phyloP scores from a whole-genome alignment of 2,329 filamentous ascomycete genomes.

The Zalaria sp. region DNA sequence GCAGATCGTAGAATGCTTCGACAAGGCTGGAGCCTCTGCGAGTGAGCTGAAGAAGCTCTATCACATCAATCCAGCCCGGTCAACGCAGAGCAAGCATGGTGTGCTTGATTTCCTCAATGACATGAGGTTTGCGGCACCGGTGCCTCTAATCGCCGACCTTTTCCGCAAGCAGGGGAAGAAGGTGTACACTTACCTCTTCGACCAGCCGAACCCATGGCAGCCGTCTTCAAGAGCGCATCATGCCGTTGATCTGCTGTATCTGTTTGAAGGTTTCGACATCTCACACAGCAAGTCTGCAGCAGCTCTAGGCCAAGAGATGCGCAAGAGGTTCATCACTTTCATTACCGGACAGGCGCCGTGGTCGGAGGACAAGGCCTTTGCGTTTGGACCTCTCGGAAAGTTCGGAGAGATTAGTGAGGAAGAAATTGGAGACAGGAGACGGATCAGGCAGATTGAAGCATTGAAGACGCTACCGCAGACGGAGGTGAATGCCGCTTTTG shows the following conservation, averaged over 20 bases:
- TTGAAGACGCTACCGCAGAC: constrained; percentile 16
- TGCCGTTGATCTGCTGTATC: constrained; percentile 31
- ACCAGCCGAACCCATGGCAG: constrained; percentile 35
- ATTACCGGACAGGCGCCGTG: constrained; percentile 23
- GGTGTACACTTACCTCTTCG: constrained; percentile 27
- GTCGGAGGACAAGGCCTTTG: constrained; percentile 17
- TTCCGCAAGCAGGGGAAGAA: constrained; percentile 10
- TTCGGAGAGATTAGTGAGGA: constrained; percentile 17
- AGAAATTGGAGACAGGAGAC: constrained; percentile 20
- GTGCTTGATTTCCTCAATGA: constrained; percentile 26
- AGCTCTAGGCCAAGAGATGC: constrained; percentile 21
- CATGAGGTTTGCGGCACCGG: constrained; percentile 16
- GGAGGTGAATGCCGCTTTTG: constrained; percentile 18
- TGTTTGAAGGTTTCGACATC: constrained; percentile 28
- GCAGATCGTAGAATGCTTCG: constrained; percentile 22
- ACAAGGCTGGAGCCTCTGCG: constrained; percentile 16
- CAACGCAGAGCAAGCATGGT: constrained; percentile 25
- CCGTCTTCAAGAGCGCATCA: constrained; percentile 31
- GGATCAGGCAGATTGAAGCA: constrained; percentile 16
- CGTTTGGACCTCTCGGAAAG: constrained; percentile 26
- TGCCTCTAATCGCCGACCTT: constrained; percentile 6
- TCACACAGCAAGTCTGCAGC: constrained; percentile 20
- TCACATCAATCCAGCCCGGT: constrained; percentile 24
- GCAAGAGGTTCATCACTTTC: constrained; percentile 27
- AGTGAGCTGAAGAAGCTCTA: constrained; percentile 24